These are phyloP conservation scores for Aspergillus viridinutans DNA, from an alignment of 2,329 filamentous ascomycete species.

Conservation along the genomic window DNA sequence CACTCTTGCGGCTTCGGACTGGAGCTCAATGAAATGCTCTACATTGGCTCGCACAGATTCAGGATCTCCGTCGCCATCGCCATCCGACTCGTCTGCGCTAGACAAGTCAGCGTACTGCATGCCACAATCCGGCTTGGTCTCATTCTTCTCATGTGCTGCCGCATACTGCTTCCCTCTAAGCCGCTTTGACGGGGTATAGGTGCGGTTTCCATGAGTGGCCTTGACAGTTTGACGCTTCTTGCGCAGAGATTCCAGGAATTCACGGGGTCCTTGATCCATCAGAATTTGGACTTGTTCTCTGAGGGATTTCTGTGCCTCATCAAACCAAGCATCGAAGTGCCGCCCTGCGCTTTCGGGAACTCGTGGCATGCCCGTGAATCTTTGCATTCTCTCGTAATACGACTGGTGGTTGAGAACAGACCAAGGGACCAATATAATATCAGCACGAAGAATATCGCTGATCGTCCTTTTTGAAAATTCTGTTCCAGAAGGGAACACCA, in stretches of 20 bases:
- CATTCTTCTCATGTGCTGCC: constrained; percentile 10
- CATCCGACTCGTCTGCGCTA: constrained; percentile 11
- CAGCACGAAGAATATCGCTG: constrained; percentile 44
- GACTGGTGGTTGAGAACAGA: constrained; percentile 42
- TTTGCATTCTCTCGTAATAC: constrained; percentile 50
- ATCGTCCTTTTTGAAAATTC: constrained; percentile 44
- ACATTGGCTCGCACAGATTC: constrained; percentile 15
- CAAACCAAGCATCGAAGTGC: constrained; percentile 53
- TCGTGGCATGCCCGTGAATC: constrained; percentile 47
- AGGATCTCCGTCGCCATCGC: constrained; percentile 6
- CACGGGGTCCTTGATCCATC: constrained; percentile 22
- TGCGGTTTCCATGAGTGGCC: constrained; percentile 36
- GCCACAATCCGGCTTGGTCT: background rate
- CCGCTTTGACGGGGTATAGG: constrained; percentile 34
- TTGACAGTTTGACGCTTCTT: constrained; percentile 26
- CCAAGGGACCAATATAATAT: constrained; percentile 55
- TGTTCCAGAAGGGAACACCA: constrained; percentile 39
- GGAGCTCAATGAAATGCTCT: constrained; percentile 8
- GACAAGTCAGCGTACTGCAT: constrained; percentile 14
- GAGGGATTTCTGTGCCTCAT: constrained; percentile 41
- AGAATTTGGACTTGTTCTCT: constrained; percentile 39
- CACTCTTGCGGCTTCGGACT: background rate
- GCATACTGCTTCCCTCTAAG: constrained; percentile 26
- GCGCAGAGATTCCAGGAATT: constrained; percentile 30
- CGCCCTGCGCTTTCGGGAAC: constrained; percentile 41